Evolutionary conservation across 345 rosid genomes (phyloP).

Genomic region (Murraya koenigii): DNA sequence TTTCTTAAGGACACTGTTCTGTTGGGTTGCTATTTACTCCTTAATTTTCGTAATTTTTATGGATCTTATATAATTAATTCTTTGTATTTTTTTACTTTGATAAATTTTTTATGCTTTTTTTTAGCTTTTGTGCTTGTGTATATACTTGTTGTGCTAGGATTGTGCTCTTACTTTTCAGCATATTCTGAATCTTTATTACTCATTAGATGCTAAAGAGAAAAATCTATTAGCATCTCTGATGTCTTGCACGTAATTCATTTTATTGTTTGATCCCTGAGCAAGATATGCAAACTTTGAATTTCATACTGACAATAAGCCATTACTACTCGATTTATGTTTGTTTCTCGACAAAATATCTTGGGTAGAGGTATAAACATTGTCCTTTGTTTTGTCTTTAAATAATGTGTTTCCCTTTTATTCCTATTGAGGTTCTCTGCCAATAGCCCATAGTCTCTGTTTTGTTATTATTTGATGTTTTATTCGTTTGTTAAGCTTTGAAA

Average conservation of each 20-base stretch:
- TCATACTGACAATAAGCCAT: neutral
- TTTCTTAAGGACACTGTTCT: neutral
- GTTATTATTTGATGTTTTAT: conserved; percentile 1
- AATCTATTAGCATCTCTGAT: neutral
- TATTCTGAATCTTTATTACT: neutral
- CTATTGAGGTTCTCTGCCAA: neutral
- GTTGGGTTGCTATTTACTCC: neutral
- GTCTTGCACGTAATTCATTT: neutral
- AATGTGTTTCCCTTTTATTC: neutral
- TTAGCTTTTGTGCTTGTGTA: neutral
- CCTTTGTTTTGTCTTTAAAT: neutral
- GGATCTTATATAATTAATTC: neutral
- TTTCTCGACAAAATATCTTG: neutral
- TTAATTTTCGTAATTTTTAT: neutral
- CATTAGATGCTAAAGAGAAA: neutral
- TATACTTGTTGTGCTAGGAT: neutral
- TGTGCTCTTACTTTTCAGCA: neutral
- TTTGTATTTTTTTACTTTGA: neutral
- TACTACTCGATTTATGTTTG: neutral
- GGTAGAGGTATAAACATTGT: neutral
- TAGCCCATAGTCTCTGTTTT: neutral
- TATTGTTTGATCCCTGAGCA: neutral
- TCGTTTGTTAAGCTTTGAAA: conserved; percentile 12
- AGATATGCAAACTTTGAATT: neutral
- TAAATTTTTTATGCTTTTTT: neutral